Conservation (phyloP, 169 alveolate species). For the Neospora caninum region DNA sequence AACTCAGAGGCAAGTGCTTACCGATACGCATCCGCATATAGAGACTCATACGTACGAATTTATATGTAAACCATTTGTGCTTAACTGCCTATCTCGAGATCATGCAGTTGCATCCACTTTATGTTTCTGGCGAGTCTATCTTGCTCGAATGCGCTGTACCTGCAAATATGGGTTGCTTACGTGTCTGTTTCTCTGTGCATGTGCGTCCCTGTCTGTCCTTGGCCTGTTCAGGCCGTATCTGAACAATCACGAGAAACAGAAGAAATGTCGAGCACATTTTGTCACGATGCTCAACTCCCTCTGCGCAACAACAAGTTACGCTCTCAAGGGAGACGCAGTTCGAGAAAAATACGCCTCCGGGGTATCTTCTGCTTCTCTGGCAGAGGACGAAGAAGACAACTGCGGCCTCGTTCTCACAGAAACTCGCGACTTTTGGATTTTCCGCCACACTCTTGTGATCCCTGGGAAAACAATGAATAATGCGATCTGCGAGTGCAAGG, state of each 20-base stretch:
- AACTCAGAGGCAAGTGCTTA: too few relatives aligned
- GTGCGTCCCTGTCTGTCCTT: neutral
- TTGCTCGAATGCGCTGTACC: too few relatives aligned
- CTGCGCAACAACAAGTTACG: constrained; percentile 50
- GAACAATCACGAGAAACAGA: constrained; percentile 25
- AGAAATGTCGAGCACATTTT: constrained; percentile 50
- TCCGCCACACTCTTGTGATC: constrained; percentile 67
- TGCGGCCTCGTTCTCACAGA: constrained; percentile 75
- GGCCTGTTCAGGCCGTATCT: constrained; percentile 40
- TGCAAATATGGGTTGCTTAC: neutral
- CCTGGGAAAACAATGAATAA: constrained; percentile 73
- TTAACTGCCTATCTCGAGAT: too few relatives aligned
- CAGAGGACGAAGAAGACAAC: constrained; percentile 54
- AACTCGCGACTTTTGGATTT: constrained; percentile 70
- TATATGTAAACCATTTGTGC: too few relatives aligned
- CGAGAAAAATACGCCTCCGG: neutral
- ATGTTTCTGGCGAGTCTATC: too few relatives aligned
- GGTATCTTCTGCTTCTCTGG: neutral
- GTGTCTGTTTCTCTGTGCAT: neutral
- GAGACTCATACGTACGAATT: too few relatives aligned
- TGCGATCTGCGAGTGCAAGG: constrained; percentile 74
- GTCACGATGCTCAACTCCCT: constrained; percentile 48
- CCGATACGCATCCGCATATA: too few relatives aligned
- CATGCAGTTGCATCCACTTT: too few relatives aligned
- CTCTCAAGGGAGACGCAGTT: neutral